These are phyloP conservation scores for Venturia oleaginea DNA, from an alignment of 2,329 filamentous ascomycete genomes.

Conservation along the genomic window DNA sequence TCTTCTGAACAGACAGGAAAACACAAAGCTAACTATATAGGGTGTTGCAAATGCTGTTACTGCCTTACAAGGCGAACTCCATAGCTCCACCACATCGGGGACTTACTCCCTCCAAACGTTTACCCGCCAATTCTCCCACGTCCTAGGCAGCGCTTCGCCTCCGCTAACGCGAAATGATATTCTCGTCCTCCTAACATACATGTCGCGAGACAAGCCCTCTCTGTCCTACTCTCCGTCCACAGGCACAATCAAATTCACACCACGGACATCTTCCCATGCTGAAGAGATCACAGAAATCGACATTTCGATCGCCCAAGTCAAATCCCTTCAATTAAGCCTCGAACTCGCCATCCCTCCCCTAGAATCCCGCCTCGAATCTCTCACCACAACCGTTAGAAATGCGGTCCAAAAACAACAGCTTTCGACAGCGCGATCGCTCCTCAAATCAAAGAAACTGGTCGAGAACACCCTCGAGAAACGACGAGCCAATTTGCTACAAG, in stretches of 20 bases:
- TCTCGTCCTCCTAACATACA: conserved; percentile 53
- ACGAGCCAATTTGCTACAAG: conserved; percentile 63
- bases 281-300: conserved; percentile 55
- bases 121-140: conserved; percentile 23
- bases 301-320: conserved; percentile 68
- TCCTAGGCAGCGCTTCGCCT: conserved; percentile 19
- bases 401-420: conserved; percentile 67
- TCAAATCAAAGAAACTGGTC: conserved; percentile 74
- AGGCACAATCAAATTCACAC: conserved; percentile 62
- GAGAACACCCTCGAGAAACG: conserved; percentile 66
- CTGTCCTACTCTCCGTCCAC: conserved; percentile 70
- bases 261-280: conserved; percentile 23
- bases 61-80: conserved; percentile 25
- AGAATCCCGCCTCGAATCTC: conserved; percentile 40
- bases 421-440: conserved; percentile 63
- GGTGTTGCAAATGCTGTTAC: conserved; percentile 34
- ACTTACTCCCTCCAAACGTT: conserved; percentile 29
- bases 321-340: conserved; percentile 61
- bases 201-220: conserved; percentile 54
- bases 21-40: conserved; percentile 15
- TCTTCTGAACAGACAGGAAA: background rate
- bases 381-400: conserved; percentile 51
- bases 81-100: conserved; percentile 26
- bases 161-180: conserved; percentile 52
- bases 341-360: conserved; percentile 58